Evolutionary conservation across 2,329 filamentous ascomycete species (phyloP), one percentile per base, ranked within the genome.

Genomic region (Ophiostoma ulmi): DNA sequence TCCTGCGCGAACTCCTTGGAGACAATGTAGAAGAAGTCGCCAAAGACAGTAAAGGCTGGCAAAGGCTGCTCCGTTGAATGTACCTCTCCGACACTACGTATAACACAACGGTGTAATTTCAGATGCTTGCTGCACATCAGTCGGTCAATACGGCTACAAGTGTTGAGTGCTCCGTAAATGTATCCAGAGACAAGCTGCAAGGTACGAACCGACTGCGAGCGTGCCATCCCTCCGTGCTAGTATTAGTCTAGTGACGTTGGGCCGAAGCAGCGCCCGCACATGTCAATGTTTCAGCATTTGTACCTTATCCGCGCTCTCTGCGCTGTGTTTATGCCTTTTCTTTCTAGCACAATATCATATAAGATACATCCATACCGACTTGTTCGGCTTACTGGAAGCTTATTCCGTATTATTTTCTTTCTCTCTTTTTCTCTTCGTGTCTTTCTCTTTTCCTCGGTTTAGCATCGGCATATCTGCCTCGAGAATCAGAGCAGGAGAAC

Each of bases 121-220:
- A 64, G 31, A 64, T 64, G 61, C 61, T 26, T 63, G 58, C 58
- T 63, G 58, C 58, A 63, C 58, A 63, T 64, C 31, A 39, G 58
- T 58, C 52, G 52, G n/a, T 7, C n/a, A 55, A 26, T 58, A 58
- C 52, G 52, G 44, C 44, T 48, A n/a, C 44, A 48, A 20, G 44
- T 48, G 44, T 20, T 17, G 44, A 20, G 44, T 31, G 31, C 44
- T 48, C 44, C 44, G 44, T 48, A 20, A 39, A 39, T 13, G 38
- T 39, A 10, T 10, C 2, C 17, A 20, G 5, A 20, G 14, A 6
- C 17, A 20, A 48, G 44, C 44, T 58, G 52, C 52, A 58, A 58
- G 52, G 52, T 58, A 58, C 52, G 44, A 58, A 26, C 52, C 52
- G 52, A 58, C 52, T 58, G 52, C 52, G 52, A 58, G 52, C 52